phyloP scores from a whole-genome alignment of 768 basidiomycete genomes.

The Cyclocybe aegerita region DNA sequence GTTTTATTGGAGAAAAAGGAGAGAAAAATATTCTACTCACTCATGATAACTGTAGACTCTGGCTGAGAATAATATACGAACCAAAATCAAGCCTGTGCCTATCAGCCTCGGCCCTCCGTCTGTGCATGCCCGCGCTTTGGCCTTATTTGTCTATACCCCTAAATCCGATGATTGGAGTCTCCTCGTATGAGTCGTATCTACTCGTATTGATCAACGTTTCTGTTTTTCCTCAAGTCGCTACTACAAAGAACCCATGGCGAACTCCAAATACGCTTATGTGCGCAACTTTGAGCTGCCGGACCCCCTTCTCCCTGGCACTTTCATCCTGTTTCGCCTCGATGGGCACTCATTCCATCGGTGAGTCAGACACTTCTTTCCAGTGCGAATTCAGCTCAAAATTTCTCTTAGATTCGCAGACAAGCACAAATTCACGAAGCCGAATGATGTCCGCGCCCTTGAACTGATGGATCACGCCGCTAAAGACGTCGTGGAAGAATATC shows the following conservation, averaged over 20 bases:
- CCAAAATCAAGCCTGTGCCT: too few relatives aligned
- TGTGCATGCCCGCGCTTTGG: too few relatives aligned
- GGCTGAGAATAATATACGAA: too few relatives aligned
- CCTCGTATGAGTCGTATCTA: too few relatives aligned
- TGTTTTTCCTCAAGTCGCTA: too few relatives aligned
- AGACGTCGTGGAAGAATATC: slow-evolving; percentile 77
- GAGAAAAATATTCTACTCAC: too few relatives aligned
- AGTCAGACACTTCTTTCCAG: background rate
- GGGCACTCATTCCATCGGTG: slow-evolving; percentile 94
- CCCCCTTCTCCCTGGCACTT: slow-evolving; percentile 78
- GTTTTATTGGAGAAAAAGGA: too few relatives aligned
- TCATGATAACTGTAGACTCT: too few relatives aligned
- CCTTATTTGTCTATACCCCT: too few relatives aligned
- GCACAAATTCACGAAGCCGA: slow-evolving; percentile 87
- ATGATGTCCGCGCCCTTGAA: slow-evolving; percentile 81
- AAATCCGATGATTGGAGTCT: too few relatives aligned
- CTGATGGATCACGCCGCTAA: slow-evolving; percentile 93
- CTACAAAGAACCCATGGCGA: slow-evolving; percentile 62
- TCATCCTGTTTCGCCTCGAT: slow-evolving; percentile 84
- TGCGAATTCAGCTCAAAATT: slow-evolving; percentile 1
- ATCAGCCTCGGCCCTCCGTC: too few relatives aligned
- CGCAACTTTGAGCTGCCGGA: slow-evolving; percentile 89
- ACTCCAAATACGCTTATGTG: slow-evolving; percentile 91
- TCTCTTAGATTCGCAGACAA: slow-evolving; percentile 73
- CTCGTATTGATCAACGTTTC: too few relatives aligned